Evolutionary conservation across 139 green algal species (phyloP), one percentile per base, ranked within the genome.

Genomic region (Tetraselmis chui): DNA sequence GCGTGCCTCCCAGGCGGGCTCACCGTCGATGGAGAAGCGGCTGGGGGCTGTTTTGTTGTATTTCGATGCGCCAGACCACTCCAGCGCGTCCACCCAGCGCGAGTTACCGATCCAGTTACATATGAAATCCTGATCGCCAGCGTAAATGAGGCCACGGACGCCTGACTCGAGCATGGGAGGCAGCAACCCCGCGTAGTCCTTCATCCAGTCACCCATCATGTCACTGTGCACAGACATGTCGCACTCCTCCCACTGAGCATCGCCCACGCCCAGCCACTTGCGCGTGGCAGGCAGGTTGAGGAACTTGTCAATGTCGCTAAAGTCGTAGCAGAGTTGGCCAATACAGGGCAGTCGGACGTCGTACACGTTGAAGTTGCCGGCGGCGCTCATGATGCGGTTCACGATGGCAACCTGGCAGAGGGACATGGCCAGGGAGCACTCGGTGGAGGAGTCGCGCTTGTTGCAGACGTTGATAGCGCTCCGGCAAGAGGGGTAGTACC

Each of bases 261-360:
- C 84, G 0, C 81, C 85, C 24, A 96, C 92, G 11, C 93, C 93
- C 84, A 97, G 87, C 59, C 79, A 80, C 83, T 91, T 79, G 1
- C 87, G 84, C 26, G 92, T 86, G 11, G 83, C 59, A 22, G 78
- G n/a, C 29, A 28, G 80, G 59, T 80, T 32, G 32, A 86, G 78
- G 78, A 79, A 86, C 78, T 79, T 83, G 32, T 28, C 77, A 2
- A 88, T 83, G 80, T 89, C 84, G n/a, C 29, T 84, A 76, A 95
- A 93, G 79, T 96, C 87, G 85, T 98, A 98, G 88, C 94, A 98
- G n/a, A 97, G 89, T 0, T 83, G 78, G 0, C 92, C 91, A 30
- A 86, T 84, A 29, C 2, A 80, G 2, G 77, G 28, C 32, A 80
- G 18, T 23, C 77, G 32, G 27, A 80, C 77, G 31, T 81, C 93